Evolutionary conservation across 768 basidiomycete species (phyloP), one percentile per base, ranked within the genome.

Genomic region (Lentinus tigrinus): DNA sequence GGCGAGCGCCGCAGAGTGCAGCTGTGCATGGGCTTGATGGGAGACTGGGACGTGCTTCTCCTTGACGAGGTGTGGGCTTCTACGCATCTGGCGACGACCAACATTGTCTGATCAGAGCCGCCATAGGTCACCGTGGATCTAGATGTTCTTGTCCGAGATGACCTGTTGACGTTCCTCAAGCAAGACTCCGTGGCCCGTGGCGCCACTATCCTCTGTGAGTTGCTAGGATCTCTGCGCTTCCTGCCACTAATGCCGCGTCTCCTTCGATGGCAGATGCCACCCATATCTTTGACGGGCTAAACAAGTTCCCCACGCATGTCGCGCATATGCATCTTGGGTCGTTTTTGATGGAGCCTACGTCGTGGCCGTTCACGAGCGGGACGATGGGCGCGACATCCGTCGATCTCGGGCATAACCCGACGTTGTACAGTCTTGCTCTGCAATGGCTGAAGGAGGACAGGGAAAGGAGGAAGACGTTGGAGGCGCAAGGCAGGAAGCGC

Each of bases 11-110:
- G 97, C 2, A 74, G 89, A 2, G 93, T 98, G 4, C 97, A 99
- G 72, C 85, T 98, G 31, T 93, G 92, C 60, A 94, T 96, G 78
- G 96, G 97, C 3, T 81, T 99, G 31, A 98, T 99, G 96, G 80
- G 80, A 4, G 87, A 90, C 24, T 99, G 94, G 93, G 89, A 98
- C 64, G 83, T 98, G 27, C 75, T 99, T 1, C 78, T 99, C 3
- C 81, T 99, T 17, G 96, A 99, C 67, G 97, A 99, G 79, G 95
- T 95, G 58, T 11, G 31, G 1, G 31, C 31, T 31, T 4, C 28
- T 31, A 4, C 28, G 4, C 4, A 10, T 31, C 28, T 4, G 28
- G 28, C 28, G 17, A n/a, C 28, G 23, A 7, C 16, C 23, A 17
- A 9, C 14, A 4, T 13, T 26, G 23, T 39, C 34, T 37, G n/a